Evolutionary conservation across 805 yeast genomes (phyloP).

Genomic region (Blastobotrys mokoenaii): DNA sequence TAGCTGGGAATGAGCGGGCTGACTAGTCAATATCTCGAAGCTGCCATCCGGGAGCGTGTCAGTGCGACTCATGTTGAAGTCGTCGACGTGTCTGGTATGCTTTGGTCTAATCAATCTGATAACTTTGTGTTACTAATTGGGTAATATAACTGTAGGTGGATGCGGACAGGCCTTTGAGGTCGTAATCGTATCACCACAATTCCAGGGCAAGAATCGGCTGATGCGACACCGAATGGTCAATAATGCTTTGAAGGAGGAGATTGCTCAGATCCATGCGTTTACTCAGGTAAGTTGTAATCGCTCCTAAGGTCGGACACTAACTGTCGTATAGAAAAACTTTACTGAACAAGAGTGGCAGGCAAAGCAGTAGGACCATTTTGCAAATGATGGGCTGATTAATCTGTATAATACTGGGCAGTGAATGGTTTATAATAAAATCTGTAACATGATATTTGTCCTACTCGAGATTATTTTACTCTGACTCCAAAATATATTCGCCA

Average conservation of each 20-base stretch:
- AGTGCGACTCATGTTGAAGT: conserved; percentile 60
- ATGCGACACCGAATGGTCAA: conserved; percentile 85
- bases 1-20: conserved; percentile 13
- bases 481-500: too few species aligned
- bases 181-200: conserved; percentile 64
- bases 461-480: too few species aligned
- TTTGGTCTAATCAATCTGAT: conserved; percentile 15
- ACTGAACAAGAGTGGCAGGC: conserved; percentile 82
- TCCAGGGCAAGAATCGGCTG: conserved; percentile 74
- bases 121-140: not conserved
- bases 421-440: too few species aligned
- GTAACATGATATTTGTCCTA: too few species aligned
- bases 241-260: conserved; percentile 69
- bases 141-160: conserved; percentile 47
- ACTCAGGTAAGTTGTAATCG: conserved; percentile 59
- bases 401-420: too few species aligned
- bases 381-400: too few species aligned
- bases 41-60: conserved; percentile 46
- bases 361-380: not conserved
- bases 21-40: conserved; percentile 35
- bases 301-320: not conserved
- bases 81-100: conserved; percentile 50
- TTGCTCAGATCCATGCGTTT: conserved; percentile 85
- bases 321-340: conserved; percentile 32
- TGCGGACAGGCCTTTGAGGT: conserved; percentile 98